Evolutionary conservation across 2,329 filamentous ascomycete genomes (phyloP).

Genomic region (Coniochaeta pulveracea): DNA sequence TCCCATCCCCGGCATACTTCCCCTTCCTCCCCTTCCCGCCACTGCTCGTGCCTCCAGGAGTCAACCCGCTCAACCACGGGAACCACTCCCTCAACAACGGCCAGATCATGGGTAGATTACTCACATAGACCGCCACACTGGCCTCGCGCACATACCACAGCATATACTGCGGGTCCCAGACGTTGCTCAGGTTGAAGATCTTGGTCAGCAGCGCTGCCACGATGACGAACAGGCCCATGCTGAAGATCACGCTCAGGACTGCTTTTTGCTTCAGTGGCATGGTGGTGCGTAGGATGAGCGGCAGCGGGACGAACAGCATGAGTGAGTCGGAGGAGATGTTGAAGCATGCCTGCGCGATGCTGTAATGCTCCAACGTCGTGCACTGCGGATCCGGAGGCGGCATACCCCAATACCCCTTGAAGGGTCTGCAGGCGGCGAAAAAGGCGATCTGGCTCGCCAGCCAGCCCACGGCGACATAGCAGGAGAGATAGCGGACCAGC

Average conservation of each 20-base stretch:
- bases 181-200: constrained; percentile 27
- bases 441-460: constrained; percentile 20
- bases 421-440: constrained; percentile 33
- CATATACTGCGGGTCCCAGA: constrained; percentile 22
- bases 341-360: constrained; percentile 33
- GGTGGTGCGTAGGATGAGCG: constrained; percentile 28
- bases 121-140: constrained; percentile 37
- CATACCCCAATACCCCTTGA: constrained; percentile 33
- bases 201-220: constrained; percentile 29
- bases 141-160: constrained; percentile 44
- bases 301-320: constrained; percentile 35
- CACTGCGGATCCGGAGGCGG: constrained; percentile 33
- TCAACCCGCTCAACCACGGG: constrained; percentile 12
- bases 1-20: background rate
- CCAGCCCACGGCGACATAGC: background rate
- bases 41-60: background rate
- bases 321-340: constrained; percentile 34
- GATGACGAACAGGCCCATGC: constrained; percentile 37
- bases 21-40: background rate
- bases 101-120: constrained; percentile 43
- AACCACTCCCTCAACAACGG: constrained; percentile 23
- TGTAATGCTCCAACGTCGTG: constrained; percentile 31
- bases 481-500: constrained; percentile 21
- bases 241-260: constrained; percentile 33
- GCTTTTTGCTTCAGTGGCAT: constrained; percentile 32